A percentile compares a stretch with the other conserved stretches of the same genome.
These are phyloP conservation scores for Exsudoporus frostii DNA, from an alignment of 768 basidiomycete genomes.

Conservation along the genomic window DNA sequence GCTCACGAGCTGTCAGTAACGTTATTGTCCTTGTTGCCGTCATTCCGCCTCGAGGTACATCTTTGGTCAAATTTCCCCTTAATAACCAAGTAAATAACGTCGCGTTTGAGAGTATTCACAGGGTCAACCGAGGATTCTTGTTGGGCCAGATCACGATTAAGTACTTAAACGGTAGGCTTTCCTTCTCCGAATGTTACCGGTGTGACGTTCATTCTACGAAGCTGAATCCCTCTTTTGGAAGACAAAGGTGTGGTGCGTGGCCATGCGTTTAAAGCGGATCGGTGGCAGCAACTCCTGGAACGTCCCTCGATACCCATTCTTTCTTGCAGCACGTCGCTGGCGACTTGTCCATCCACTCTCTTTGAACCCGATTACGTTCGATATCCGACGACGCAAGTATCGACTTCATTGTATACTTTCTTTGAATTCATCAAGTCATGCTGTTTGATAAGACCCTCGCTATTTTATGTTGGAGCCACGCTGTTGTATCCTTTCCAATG, in stretches of 20 bases:
- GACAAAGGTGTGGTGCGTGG: slow-evolving; percentile 7
- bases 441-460: slow-evolving; percentile 7
- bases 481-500: slow-evolving; percentile 16
- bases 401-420: background rate
- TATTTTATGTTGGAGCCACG: slow-evolving; percentile 8
- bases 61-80: background rate
- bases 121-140: background rate
- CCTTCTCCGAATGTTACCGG: background rate
- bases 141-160: background rate
- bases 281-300: background rate
- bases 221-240: slow-evolving; percentile 12
- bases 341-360: slow-evolving; percentile 11
- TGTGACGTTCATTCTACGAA: background rate
- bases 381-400: background rate
- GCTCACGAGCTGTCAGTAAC: background rate
- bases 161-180: too few species aligned
- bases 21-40: slow-evolving; percentile 2
- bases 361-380: background rate
- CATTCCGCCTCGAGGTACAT: slow-evolving; percentile 6
- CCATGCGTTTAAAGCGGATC: background rate
- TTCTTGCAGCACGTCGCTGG: slow-evolving; percentile 15
- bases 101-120: background rate
- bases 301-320: slow-evolving; percentile 3
- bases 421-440: slow-evolving; percentile 11
- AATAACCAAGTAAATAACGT: too few species aligned